A percentile compares a stretch with the other conserved stretches of the same genome.
phyloP scores from a whole-genome alignment of 805 yeast species.

The Isabelozyma heimii region DNA sequence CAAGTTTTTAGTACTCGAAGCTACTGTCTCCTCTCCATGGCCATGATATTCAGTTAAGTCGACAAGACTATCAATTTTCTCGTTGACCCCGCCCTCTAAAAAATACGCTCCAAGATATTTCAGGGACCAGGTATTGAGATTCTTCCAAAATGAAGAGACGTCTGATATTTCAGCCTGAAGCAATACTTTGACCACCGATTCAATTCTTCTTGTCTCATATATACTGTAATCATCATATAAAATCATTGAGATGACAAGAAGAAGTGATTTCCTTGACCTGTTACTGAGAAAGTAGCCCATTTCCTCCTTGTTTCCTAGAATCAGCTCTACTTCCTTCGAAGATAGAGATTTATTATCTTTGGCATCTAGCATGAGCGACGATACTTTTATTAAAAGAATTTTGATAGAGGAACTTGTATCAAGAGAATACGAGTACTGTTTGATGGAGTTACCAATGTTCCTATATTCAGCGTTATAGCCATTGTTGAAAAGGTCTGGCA shows the following conservation, averaged over 20 bases:
- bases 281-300: neutral
- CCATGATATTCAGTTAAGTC: slow-evolving; percentile 3
- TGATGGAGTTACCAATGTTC: neutral
- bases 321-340: neutral
- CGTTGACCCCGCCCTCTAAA: slow-evolving; percentile 14
- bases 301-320: neutral
- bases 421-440: neutral
- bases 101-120: slow-evolving; percentile 19
- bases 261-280: neutral
- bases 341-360: neutral
- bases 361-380: neutral
- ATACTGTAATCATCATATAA: neutral
- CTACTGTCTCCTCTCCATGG: slow-evolving; percentile 13
- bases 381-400: neutral
- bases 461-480: neutral
- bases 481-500: neutral
- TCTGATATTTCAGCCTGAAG: neutral
- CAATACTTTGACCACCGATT: slow-evolving; percentile 5
- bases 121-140: slow-evolving; percentile 21
- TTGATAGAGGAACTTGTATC: neutral
- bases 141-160: slow-evolving; percentile 4
- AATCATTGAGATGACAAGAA: neutral
- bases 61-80: slow-evolving; percentile 2
- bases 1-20: slow-evolving; percentile 14
- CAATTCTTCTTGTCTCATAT: slow-evolving; percentile 2